A percentile compares a stretch with the other conserved stretches of the same genome.
These are phyloP conservation scores for Graphium sp. DNA, from an alignment of 2,329 filamentous ascomycete genomes.

Conservation along the genomic window DNA sequence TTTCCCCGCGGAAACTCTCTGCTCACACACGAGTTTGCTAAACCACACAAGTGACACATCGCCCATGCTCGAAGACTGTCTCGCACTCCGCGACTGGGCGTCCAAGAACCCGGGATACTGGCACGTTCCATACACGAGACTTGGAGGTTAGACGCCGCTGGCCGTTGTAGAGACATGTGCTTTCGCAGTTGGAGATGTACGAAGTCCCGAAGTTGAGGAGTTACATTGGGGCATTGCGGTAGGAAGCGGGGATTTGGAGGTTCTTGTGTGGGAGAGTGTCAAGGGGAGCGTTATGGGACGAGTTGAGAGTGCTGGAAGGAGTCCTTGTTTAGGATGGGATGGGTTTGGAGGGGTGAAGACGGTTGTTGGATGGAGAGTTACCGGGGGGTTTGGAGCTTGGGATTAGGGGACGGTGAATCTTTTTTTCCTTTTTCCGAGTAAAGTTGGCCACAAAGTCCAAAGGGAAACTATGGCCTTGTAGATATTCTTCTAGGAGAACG, in stretches of 20 bases:
- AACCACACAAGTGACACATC: no score
- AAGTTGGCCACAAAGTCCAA: neutral
- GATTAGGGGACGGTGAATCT: neutral
- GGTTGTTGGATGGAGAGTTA: neutral
- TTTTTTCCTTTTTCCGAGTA: neutral
- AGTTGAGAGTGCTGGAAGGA: no score
- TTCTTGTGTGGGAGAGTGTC: neutral
- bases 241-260: slow-evolving; percentile 1
- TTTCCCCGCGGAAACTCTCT: no score
- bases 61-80: no score
- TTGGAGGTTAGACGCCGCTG: neutral
- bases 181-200: neutral
- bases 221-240: slow-evolving; percentile 3
- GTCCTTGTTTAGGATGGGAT: no score
- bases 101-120: neutral
- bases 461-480: no score
- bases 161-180: slow-evolving; percentile 1
- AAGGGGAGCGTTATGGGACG: neutral
- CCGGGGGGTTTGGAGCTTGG: slow-evolving; percentile 2
- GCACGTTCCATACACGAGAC: neutral
- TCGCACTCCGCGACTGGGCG: slow-evolving; percentile 1
- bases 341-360: slow-evolving; percentile 2
- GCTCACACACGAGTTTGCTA: no score
- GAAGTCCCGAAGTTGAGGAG: neutral
- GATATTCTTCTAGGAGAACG: no score